These are phyloP conservation scores for Wallacemonas sp. DNA, from an alignment of 208 protist genomes.

Conservation along the genomic window DNA sequence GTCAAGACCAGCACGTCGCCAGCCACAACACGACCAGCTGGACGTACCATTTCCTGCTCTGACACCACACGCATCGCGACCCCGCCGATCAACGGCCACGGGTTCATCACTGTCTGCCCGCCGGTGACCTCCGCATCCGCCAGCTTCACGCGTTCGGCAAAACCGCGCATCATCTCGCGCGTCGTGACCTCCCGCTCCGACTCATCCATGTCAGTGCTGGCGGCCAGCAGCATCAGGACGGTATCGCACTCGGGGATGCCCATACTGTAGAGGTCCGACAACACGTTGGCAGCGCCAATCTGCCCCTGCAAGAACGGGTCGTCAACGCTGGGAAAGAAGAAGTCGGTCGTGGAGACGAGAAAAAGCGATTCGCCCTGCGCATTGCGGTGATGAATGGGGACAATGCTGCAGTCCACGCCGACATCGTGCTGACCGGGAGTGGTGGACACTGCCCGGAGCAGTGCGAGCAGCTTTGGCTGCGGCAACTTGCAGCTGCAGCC, in stretches of 20 bases:
- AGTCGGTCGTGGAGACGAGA: conserved; percentile 96
- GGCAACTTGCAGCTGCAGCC: conserved; percentile 95
- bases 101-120: conserved; percentile 97
- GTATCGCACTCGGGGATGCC: conserved; percentile 94
- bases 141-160: conserved; percentile 76
- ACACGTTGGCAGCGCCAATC: conserved; percentile 96
- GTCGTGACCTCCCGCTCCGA: conserved; percentile 80
- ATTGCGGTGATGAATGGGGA: conserved; percentile 73
- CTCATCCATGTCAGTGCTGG: conserved; percentile 92
- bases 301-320: conserved; percentile 95
- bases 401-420: conserved; percentile 93
- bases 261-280: conserved; percentile 97
- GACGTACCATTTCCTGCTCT: conserved; percentile 87
- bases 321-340: conserved; percentile 97
- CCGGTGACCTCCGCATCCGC: conserved; percentile 92
- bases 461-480: conserved; percentile 85
- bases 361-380: conserved; percentile 58
- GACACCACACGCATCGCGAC: conserved; percentile 87
- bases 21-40: conserved; percentile 54
- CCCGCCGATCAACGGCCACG: conserved; percentile 95
- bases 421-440: conserved; percentile 76
- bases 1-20: conserved; percentile 96
- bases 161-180: conserved; percentile 92
- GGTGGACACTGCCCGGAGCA: conserved; percentile 78
- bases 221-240: conserved; percentile 95